Percentiles rank a stretch among this genome's conserved stretches.
phyloP scores from a whole-genome alignment of 139 green algal genomes.

The Pleodorina starrii region DNA sequence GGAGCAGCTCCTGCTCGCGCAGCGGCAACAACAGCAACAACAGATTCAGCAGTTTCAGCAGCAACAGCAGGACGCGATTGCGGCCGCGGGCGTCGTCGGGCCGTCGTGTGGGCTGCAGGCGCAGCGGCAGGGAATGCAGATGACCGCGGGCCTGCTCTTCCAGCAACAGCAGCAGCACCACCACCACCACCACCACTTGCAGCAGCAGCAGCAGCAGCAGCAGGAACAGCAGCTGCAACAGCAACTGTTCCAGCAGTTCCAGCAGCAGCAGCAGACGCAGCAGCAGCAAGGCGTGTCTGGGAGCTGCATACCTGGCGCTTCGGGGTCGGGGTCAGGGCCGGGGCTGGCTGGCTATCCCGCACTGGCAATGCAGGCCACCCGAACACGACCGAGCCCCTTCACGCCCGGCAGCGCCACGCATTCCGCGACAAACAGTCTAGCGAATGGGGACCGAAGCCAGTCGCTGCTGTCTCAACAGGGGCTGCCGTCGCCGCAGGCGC shows the following conservation, averaged over 20 bases:
- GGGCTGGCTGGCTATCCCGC: not conserved
- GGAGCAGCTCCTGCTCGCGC: not conserved
- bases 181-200: constrained; percentile 2
- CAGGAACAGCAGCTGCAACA: not conserved
- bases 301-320: not conserved
- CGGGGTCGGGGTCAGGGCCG: not conserved
- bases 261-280: not conserved
- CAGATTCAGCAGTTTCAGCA: not conserved
- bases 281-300: not conserved
- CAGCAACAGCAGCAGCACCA: not conserved
- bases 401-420: not conserved
- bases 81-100: not conserved
- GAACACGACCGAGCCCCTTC: constrained; percentile 12
- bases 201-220: constrained; percentile 5
- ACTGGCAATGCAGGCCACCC: not conserved
- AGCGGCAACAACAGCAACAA: not conserved
- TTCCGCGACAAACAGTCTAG: not conserved
- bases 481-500: not conserved
- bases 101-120: not conserved
- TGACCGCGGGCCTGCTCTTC: not conserved
- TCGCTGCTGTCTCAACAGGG: not conserved
- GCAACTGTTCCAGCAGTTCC: not conserved
- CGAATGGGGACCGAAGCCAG: not conserved
- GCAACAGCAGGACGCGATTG: not conserved
- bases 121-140: not conserved